phyloP scores from a whole-genome alignment of 2,329 filamentous ascomycete species.

The Aureobasidium leucospermi region DNA sequence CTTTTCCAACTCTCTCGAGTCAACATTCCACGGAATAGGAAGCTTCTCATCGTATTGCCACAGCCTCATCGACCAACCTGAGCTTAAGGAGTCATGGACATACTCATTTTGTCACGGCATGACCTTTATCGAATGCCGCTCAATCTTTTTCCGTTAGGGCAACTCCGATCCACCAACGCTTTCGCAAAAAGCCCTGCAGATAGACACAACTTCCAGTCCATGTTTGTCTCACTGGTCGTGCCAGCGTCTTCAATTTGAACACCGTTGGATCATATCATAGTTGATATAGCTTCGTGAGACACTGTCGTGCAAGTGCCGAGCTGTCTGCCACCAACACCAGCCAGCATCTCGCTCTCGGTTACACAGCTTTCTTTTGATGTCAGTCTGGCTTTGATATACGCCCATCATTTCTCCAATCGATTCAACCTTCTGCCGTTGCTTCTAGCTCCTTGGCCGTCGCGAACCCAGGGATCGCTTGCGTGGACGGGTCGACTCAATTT shows the following conservation, averaged over 20 bases:
- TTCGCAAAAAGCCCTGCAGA: not conserved
- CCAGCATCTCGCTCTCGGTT: not conserved
- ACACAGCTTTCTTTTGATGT: not conserved
- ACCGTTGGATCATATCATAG: not conserved
- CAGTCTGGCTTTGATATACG: not conserved
- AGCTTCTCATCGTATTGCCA: not conserved
- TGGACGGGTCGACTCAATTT: not conserved
- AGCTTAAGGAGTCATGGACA: not conserved
- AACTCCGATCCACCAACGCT: not conserved
- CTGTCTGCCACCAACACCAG: not conserved
- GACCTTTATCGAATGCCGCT: not conserved
- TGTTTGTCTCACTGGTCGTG: not conserved
- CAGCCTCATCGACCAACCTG: not conserved
- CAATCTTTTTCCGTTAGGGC: not conserved
- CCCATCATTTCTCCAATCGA: not conserved
- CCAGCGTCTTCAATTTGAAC: too few relatives aligned
- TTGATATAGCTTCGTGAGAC: not conserved
- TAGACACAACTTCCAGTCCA: not conserved
- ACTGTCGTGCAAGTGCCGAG: not conserved
- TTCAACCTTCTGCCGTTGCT: not conserved
- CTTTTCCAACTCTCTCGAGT: not conserved
- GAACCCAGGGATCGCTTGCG: not conserved
- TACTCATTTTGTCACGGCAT: not conserved
- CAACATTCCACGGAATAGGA: not conserved
- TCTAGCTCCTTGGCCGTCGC: not conserved